These are phyloP conservation scores for Metschnikowia peoriensis DNA, from an alignment of 805 yeast genomes.

Conservation along the genomic window DNA sequence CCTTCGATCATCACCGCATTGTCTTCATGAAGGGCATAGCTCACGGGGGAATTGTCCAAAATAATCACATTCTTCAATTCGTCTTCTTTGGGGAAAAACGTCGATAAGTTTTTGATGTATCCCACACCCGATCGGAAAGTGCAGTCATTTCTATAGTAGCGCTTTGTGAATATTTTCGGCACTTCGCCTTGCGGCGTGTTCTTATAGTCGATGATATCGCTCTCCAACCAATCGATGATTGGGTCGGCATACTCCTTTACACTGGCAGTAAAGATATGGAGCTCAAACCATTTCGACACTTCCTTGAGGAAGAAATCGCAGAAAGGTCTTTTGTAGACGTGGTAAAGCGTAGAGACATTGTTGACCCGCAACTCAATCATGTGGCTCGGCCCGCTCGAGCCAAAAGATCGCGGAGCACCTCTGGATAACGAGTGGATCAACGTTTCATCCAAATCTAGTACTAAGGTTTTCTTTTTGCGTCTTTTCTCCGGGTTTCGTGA, in stretches of 20 bases:
- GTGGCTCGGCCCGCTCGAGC: slow-evolving; percentile 34
- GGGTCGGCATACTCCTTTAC: slow-evolving; percentile 97
- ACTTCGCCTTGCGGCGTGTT: slow-evolving; percentile 10
- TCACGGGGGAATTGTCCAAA: slow-evolving; percentile 90
- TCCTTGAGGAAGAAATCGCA: slow-evolving; percentile 81
- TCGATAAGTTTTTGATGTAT: slow-evolving; percentile 56
- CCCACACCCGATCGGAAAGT: slow-evolving; percentile 76
- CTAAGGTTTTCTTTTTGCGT: slow-evolving; percentile 59
- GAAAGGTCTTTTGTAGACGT: slow-evolving; percentile 87
- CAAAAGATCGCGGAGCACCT: slow-evolving; percentile 47
- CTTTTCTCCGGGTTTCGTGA: slow-evolving; percentile 38
- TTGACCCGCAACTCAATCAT: slow-evolving; percentile 78
- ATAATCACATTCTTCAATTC: slow-evolving; percentile 72
- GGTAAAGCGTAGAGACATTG: slow-evolving; percentile 75
- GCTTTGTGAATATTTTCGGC: slow-evolving; percentile 44
- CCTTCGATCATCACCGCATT: slow-evolving; percentile 95
- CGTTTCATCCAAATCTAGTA: slow-evolving; percentile 92
- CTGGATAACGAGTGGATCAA: slow-evolving; percentile 86
- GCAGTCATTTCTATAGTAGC: slow-evolving; percentile 82
- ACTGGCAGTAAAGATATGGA: slow-evolving; percentile 92
- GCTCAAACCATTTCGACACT: slow-evolving; percentile 81
- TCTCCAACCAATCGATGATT: slow-evolving; percentile 87
- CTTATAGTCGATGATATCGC: slow-evolving; percentile 39
- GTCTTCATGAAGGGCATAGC: slow-evolving; percentile 77
- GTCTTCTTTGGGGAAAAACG: slow-evolving; percentile 55